Evolutionary conservation across 1,284 basidiomycete genomes (phyloP).

Genomic region (Neonothopanus nambi): DNA sequence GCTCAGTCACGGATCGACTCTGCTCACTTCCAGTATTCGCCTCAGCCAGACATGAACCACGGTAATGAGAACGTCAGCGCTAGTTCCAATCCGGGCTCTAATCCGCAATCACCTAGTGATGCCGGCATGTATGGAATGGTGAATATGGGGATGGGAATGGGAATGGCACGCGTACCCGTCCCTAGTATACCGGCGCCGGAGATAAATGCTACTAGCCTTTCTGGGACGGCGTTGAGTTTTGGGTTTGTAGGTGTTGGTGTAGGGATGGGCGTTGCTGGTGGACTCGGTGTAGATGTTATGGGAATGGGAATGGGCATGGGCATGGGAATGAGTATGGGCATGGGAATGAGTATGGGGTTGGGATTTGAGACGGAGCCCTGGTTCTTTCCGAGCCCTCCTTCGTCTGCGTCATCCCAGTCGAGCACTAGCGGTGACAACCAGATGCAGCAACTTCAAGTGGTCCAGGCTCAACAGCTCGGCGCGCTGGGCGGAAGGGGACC

Average conservation of each 20-base stretch:
- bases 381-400: conserved; percentile 7
- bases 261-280: neutral
- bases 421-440: neutral
- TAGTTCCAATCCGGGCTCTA: too few relatives aligned
- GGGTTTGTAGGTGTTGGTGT: conserved; percentile 9
- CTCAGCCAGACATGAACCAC: too few relatives aligned
- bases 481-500: too few relatives aligned
- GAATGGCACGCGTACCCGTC: neutral
- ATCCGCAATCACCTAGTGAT: neutral
- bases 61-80: too few relatives aligned
- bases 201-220: neutral
- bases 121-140: neutral
- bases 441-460: too few relatives aligned
- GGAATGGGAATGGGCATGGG: conserved; percentile 6
- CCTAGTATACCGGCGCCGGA: conserved; percentile 2
- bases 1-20: too few relatives aligned
- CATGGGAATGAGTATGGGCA: conserved; percentile 2
- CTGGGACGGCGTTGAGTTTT: neutral
- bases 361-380: conserved; percentile 5
- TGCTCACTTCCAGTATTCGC: too few relatives aligned
- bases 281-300: neutral
- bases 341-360: conserved; percentile 8
- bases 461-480: too few relatives aligned
- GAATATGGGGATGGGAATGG: neutral
- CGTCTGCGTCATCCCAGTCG: neutral